phyloP scores from a whole-genome alignment of 2,329 filamentous ascomycete species.

The Colletotrichum truncatum region DNA sequence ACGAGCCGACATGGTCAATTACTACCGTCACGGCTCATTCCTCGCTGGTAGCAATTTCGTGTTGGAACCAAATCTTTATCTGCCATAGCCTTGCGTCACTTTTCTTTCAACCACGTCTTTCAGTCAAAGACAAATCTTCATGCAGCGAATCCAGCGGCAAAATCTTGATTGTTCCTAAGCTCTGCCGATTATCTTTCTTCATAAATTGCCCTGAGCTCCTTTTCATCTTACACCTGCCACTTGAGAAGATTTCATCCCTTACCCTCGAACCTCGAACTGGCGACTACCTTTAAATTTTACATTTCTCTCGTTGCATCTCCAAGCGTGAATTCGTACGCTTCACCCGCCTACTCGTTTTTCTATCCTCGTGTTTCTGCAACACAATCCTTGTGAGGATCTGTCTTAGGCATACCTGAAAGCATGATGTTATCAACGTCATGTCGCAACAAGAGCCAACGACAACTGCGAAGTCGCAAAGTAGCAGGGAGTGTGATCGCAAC shows the following conservation, averaged over 20 bases:
- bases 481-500: background rate
- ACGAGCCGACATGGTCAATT: background rate
- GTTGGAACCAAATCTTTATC: constrained; percentile 6
- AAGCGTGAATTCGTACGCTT: too few relatives aligned
- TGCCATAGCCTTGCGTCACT: background rate
- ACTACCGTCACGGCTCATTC: background rate
- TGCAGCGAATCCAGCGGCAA: background rate
- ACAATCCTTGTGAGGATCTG: too few relatives aligned
- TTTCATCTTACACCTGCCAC: too few relatives aligned
- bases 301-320: background rate
- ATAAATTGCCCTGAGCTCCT: background rate
- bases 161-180: background rate
- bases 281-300: too few relatives aligned
- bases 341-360: too few relatives aligned
- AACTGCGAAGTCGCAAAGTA: constrained; percentile 15
- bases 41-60: background rate
- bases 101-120: background rate
- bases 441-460: background rate
- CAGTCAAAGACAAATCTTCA: background rate
- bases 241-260: too few relatives aligned
- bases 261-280: too few relatives aligned
- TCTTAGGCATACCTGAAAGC: background rate
- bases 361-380: too few relatives aligned
- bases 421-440: background rate
- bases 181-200: too few relatives aligned